Evolutionary conservation across 805 yeast genomes (phyloP).

Genomic region (Wickerhamomyces canadensis): DNA sequence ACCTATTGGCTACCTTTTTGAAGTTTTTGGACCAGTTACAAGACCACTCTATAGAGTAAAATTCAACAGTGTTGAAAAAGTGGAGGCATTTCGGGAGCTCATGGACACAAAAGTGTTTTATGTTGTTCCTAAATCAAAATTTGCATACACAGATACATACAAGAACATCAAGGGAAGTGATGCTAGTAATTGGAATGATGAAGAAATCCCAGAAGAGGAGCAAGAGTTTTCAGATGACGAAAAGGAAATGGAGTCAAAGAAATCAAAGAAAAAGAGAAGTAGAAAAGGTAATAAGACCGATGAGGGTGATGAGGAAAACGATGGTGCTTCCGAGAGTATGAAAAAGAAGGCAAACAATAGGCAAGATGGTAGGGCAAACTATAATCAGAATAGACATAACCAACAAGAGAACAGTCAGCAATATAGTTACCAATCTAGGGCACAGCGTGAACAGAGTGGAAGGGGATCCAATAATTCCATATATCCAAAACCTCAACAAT

Average conservation of each 20-base stretch:
- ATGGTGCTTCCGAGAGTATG: not conserved
- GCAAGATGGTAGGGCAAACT: not conserved
- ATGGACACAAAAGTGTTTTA: conserved; percentile 61
- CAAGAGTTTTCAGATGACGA: conserved; percentile 96
- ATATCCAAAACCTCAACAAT: conserved; percentile 13
- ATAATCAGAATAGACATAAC: not conserved
- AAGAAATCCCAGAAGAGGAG: conserved; percentile 88
- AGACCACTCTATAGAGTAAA: conserved; percentile 77
- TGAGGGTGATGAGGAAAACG: conserved; percentile 7
- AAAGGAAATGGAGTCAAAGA: conserved; percentile 68
- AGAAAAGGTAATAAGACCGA: conserved; percentile 24
- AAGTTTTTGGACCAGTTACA: conserved; percentile 84
- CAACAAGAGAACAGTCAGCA: conserved; percentile 1
- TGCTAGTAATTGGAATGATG: conserved; percentile 93
- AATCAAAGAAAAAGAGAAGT: conserved; percentile 51
- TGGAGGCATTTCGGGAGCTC: conserved; percentile 38
- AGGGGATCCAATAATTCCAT: conserved; percentile 5
- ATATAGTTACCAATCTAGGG: conserved; percentile 18
- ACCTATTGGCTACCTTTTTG: conserved; percentile 73
- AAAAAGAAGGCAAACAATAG: conserved; percentile 3
- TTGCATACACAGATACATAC: conserved; percentile 68
- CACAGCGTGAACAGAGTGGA: conserved; percentile 19
- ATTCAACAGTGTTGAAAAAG: conserved; percentile 46
- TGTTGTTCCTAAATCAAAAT: conserved; percentile 77
- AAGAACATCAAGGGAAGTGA: conserved; percentile 79